These are phyloP conservation scores for Backusella morwellensis DNA, from an alignment of 192 early-diverging fungal genomes.

Conservation along the genomic window DNA sequence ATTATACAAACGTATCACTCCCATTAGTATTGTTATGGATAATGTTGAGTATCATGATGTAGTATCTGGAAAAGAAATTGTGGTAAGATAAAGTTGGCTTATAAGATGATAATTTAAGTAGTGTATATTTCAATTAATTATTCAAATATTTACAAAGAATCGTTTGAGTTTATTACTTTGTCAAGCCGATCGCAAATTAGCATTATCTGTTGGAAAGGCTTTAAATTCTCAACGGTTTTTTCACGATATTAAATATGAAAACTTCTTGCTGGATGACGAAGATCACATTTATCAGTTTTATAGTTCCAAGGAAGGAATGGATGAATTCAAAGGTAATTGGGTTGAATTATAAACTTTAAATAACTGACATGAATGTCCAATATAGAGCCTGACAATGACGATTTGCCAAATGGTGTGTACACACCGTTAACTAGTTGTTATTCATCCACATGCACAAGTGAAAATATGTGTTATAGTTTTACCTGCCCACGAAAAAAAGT, in stretches of 20 bases:
- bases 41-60: constrained; percentile 77
- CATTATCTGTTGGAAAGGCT: constrained; percentile 81
- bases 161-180: constrained; percentile 71
- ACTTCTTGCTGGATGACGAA: not conserved
- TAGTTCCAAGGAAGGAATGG: not conserved
- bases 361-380: not conserved
- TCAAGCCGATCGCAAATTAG: constrained; percentile 82
- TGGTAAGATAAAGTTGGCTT: constrained; percentile 50
- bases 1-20: constrained; percentile 57
- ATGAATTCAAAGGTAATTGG: not conserved
- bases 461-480: constrained; percentile 85
- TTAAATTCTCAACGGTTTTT: constrained; percentile 87
- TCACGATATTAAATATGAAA: constrained; percentile 83
- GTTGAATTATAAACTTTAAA: not conserved
- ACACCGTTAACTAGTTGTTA: constrained; percentile 90
- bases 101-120: not conserved
- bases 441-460: constrained; percentile 84
- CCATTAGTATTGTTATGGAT: constrained; percentile 67
- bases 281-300: not conserved
- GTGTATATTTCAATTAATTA: not conserved
- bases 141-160: constrained; percentile 4
- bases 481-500: constrained; percentile 79
- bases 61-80: constrained; percentile 87
- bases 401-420: constrained; percentile 81
- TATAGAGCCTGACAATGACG: not conserved